Percentiles rank a stretch among this genome's conserved stretches.
Evolutionary conservation across 768 basidiomycete species (phyloP).

Genomic region (Lactarius tabidus): DNA sequence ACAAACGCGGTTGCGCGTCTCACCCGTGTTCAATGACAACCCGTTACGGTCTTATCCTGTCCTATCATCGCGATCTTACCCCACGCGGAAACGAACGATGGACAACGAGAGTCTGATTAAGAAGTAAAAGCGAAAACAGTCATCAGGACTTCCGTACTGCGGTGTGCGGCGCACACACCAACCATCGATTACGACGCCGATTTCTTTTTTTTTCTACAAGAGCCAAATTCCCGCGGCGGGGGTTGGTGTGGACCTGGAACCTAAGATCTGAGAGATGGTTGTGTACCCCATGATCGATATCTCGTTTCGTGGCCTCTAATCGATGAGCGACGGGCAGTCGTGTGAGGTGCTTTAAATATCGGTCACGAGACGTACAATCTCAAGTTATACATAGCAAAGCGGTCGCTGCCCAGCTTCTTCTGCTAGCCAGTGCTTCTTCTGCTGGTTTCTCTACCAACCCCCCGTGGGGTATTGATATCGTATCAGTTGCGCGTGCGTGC

Average conservation of each 20-base stretch:
- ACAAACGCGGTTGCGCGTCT: neutral
- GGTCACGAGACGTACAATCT: neutral
- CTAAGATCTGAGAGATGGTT: neutral
- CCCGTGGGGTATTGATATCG: neutral
- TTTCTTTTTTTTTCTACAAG: neutral
- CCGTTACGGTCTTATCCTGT: neutral
- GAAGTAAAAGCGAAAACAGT: neutral
- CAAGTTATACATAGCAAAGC: neutral
- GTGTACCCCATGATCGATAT: neutral
- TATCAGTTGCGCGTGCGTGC: neutral
- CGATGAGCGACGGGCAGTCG: neutral
- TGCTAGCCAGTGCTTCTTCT: neutral
- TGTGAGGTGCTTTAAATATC: neutral
- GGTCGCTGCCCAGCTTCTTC: neutral
- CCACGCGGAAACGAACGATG: neutral
- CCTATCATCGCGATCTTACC: neutral
- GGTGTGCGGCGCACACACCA: neutral
- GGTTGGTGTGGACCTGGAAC: neutral
- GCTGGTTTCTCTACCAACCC: neutral
- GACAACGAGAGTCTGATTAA: neutral
- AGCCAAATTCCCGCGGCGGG: neutral
- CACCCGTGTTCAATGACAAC: neutral
- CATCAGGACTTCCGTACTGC: neutral
- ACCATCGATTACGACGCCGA: neutral
- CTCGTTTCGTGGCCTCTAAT: neutral